These are phyloP conservation scores for Cinnamomum micranthum DNA, from an alignment of 164 flowering plant genomes.

Conservation along the genomic window DNA sequence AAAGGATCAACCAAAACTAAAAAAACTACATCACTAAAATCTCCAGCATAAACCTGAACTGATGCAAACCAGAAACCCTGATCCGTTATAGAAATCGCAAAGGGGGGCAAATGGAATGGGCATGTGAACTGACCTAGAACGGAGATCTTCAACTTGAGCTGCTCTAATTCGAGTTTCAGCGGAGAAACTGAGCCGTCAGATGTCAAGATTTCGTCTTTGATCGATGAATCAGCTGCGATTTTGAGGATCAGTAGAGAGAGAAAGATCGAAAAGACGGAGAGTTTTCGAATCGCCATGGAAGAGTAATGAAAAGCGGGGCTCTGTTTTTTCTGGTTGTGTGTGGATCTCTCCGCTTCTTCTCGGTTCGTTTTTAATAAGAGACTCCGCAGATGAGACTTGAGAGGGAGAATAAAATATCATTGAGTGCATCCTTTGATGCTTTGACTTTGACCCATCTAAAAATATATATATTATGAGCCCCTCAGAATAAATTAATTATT, in stretches of 20 bases:
- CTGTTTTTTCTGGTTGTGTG: not conserved
- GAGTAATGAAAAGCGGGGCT: not conserved
- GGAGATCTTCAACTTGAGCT: constrained; percentile 35
- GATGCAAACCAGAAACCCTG: too few relatives aligned
- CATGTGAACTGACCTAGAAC: constrained; percentile 27
- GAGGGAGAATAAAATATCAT: not conserved
- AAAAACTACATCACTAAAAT: not conserved
- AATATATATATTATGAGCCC: too few relatives aligned
- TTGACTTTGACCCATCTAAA: too few relatives aligned
- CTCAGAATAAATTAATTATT: too few relatives aligned
- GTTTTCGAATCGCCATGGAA: constrained; percentile 26
- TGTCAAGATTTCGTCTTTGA: constrained; percentile 9
- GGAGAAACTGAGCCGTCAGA: constrained; percentile 19
- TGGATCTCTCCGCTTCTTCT: too few relatives aligned
- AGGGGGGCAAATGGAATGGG: too few relatives aligned
- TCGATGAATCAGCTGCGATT: constrained; percentile 17
- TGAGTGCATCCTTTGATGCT: not conserved
- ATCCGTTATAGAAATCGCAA: not conserved
- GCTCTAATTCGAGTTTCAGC: constrained; percentile 30
- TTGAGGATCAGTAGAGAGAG: constrained; percentile 12
- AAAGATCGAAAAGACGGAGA: constrained; percentile 14
- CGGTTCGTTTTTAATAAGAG: not conserved
- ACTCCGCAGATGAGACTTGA: too few relatives aligned
- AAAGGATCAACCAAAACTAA: too few relatives aligned
- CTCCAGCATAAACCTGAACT: not conserved